A percentile compares a stretch with the other conserved stretches of the same genome.
Conservation (phyloP, 1,139 yeast species). For the Debaryomyces coudertii region DNA sequence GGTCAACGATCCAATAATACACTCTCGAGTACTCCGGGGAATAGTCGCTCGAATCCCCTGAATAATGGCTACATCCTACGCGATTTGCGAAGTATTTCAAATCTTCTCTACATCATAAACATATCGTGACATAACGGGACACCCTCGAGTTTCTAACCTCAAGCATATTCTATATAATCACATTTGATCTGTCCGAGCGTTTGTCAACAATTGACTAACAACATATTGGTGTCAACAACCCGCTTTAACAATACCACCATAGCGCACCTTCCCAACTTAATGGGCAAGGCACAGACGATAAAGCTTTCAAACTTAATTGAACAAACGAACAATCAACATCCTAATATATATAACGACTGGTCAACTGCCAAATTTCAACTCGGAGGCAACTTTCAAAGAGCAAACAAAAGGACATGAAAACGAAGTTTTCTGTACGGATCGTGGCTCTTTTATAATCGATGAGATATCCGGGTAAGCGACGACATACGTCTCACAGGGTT, state of each 20-base stretch:
- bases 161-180: slow-evolving; percentile 54
- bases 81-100: background rate
- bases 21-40: too few relatives aligned
- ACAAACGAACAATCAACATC: slow-evolving; percentile 15
- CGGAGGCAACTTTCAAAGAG: slow-evolving; percentile 47
- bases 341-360: slow-evolving; percentile 17
- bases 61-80: background rate
- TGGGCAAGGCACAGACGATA: slow-evolving; percentile 43
- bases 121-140: slow-evolving; percentile 66
- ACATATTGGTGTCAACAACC: slow-evolving; percentile 18
- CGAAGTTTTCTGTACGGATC: slow-evolving; percentile 1
- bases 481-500: slow-evolving; percentile 1
- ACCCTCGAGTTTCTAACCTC: slow-evolving; percentile 44
- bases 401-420: slow-evolving; percentile 18
- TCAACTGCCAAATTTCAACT: slow-evolving; percentile 37
- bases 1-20: too few relatives aligned
- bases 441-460: background rate
- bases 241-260: slow-evolving; percentile 21
- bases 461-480: slow-evolving; percentile 4
- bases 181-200: slow-evolving; percentile 49
- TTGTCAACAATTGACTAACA: slow-evolving; percentile 42
- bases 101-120: slow-evolving; percentile 7
- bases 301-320: slow-evolving; percentile 18
- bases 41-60: too few relatives aligned
- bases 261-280: slow-evolving; percentile 49